Conservation (phyloP, 345 rosid genomes). For the Eucalyptus sp. region DNA sequence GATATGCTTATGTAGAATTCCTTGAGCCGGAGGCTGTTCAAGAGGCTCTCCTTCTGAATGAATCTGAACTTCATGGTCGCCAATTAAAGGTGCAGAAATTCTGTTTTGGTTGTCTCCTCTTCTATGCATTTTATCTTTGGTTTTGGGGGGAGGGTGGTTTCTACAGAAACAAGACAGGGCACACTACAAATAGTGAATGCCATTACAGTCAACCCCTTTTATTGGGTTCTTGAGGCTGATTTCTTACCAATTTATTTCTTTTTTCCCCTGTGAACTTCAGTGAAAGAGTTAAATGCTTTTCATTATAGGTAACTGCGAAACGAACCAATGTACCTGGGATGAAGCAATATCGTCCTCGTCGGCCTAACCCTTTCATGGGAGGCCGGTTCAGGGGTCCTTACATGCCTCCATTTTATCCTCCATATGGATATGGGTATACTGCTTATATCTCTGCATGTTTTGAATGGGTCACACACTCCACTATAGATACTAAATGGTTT, state of each 20-base stretch:
- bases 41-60: slow-evolving; percentile 53
- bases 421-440: slow-evolving; percentile 60
- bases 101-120: not conserved
- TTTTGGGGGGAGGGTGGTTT: not conserved
- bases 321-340: slow-evolving; percentile 66
- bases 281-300: not conserved
- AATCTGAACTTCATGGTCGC: slow-evolving; percentile 63
- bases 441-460: not conserved
- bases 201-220: not conserved
- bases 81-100: slow-evolving; percentile 44
- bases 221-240: not conserved
- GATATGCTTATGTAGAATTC: slow-evolving; percentile 75
- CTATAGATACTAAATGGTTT: not conserved
- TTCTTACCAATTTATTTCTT: not conserved
- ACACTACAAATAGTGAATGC: not conserved
- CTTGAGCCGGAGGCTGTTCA: slow-evolving; percentile 56
- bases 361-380: slow-evolving; percentile 27
- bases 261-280: not conserved
- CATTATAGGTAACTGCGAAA: slow-evolving; percentile 42
- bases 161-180: not conserved
- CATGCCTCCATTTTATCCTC: slow-evolving; percentile 36
- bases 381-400: slow-evolving; percentile 21
- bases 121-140: not conserved
- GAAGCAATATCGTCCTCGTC: slow-evolving; percentile 59
- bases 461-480: not conserved